Evolutionary conservation across 139 green algal species (phyloP).

Genomic region (Raphidocelis subcapitata): DNA sequence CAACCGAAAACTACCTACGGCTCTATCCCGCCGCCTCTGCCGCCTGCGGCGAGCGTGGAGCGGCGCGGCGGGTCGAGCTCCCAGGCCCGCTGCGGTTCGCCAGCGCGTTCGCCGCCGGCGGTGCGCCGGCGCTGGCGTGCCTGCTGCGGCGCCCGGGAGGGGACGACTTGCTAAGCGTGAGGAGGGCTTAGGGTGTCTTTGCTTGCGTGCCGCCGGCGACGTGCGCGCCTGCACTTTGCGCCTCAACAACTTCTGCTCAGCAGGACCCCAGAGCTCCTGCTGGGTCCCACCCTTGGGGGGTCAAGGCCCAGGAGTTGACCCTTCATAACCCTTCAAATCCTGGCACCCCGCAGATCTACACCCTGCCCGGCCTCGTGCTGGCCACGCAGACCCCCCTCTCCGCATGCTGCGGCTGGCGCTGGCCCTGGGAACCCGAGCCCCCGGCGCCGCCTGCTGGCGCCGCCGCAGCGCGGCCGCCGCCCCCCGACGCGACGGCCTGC

Average conservation of each 20-base stretch:
- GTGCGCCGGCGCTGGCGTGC: slow-evolving; percentile 28
- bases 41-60: slow-evolving; percentile 20
- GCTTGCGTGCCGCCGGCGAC: no score
- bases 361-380: slow-evolving; percentile 39
- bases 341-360: slow-evolving; percentile 37
- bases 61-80: neutral
- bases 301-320: no score
- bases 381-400: slow-evolving; percentile 26
- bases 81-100: slow-evolving; percentile 21
- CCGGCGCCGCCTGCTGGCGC: slow-evolving; percentile 2
- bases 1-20: slow-evolving; percentile 40
- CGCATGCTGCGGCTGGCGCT: slow-evolving; percentile 9
- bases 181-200: no score
- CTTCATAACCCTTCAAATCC: no score
- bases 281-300: no score
- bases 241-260: no score
- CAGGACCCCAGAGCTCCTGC: no score
- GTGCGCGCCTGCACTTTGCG: no score
- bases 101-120: slow-evolving; percentile 4
- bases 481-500: neutral
- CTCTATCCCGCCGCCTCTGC: slow-evolving; percentile 35
- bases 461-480: slow-evolving; percentile 8
- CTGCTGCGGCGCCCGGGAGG: neutral
- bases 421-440: slow-evolving; percentile 28
- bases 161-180: neutral